Percentiles rank a stretch among this genome's conserved stretches.
Evolutionary conservation across 164 flowering plant species (phyloP).

Genomic region (Saururus chinensis): DNA sequence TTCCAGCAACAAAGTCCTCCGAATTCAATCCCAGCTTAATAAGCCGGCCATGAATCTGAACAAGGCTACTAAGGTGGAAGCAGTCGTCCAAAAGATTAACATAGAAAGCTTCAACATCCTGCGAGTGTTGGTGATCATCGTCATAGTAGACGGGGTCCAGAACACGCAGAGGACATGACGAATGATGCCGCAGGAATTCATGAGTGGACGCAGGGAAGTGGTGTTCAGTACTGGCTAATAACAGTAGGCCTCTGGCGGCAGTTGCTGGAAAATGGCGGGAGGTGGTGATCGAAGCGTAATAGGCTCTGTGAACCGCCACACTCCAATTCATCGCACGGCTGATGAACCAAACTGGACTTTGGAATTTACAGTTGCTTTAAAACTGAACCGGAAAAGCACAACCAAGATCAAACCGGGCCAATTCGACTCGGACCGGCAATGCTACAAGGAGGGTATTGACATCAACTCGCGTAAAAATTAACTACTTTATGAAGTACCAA

Average conservation of each 20-base stretch:
- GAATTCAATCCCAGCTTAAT: slow-evolving; percentile 13
- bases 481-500: too few species aligned
- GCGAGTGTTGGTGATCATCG: slow-evolving; percentile 3
- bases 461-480: too few species aligned
- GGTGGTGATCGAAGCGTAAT: too few species aligned
- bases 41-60: slow-evolving; percentile 27
- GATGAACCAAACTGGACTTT: not conserved
- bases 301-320: slow-evolving; percentile 5
- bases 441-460: too few species aligned
- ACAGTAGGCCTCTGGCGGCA: slow-evolving; percentile 7
- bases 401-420: too few species aligned
- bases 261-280: not conserved
- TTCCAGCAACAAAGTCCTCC: slow-evolving; percentile 18
- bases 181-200: slow-evolving; percentile 6
- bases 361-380: not conserved
- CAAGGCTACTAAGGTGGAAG: slow-evolving; percentile 11
- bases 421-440: too few species aligned
- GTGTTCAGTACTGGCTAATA: not conserved
- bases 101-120: slow-evolving; percentile 17
- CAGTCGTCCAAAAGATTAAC: slow-evolving; percentile 18
- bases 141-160: slow-evolving; percentile 2
- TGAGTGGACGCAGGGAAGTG: slow-evolving; percentile 7
- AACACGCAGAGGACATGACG: slow-evolving; percentile 11
- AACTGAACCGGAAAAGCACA: too few species aligned
- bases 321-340: slow-evolving; percentile 5